Percentiles rank a stretch among this genome's conserved stretches.
These are phyloP conservation scores for Saccharomycopsis vini DNA, from an alignment of 805 yeast genomes.

Conservation along the genomic window DNA sequence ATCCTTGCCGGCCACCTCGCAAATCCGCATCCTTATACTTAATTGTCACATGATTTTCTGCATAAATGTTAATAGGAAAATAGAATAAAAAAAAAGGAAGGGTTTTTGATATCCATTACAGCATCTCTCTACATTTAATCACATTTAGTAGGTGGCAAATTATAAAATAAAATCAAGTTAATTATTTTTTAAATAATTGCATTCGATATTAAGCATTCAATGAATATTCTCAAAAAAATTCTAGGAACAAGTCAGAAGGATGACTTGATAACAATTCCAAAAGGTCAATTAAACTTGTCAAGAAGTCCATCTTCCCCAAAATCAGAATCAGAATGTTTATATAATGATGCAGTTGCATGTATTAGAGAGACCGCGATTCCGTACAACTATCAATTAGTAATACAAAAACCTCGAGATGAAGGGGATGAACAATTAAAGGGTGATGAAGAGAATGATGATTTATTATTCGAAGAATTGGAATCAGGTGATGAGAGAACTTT, in stretches of 20 bases:
- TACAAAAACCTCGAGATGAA: constrained; percentile 60
- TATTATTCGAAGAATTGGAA: constrained; percentile 8
- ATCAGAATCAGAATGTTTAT: constrained; percentile 76
- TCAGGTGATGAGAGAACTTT: constrained; percentile 61
- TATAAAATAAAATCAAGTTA: no score
- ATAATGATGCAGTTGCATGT: constrained; percentile 68
- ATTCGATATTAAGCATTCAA: no score
- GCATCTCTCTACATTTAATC: no score
- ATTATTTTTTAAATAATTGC: no score
- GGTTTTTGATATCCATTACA: no score
- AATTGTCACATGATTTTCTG: no score
- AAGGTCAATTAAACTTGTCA: constrained; percentile 69
- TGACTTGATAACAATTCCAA: constrained; percentile 59
- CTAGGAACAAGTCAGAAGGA: constrained; percentile 42
- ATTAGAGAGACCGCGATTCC: constrained; percentile 59
- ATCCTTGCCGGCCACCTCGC: no score
- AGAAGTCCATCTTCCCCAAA: constrained; percentile 77
- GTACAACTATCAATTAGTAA: constrained; percentile 59
- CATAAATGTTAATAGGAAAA: no score
- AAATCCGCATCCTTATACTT: no score
- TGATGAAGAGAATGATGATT: constrained; percentile 33
- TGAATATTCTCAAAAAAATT: constrained; percentile 68
- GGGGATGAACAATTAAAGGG: constrained; percentile 47
- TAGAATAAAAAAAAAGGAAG: no score
- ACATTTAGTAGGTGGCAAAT: no score